A percentile compares a stretch with the other conserved stretches of the same genome.
Conservation (phyloP, 768 basidiomycete genomes). For the Lactarius vividus region DNA sequence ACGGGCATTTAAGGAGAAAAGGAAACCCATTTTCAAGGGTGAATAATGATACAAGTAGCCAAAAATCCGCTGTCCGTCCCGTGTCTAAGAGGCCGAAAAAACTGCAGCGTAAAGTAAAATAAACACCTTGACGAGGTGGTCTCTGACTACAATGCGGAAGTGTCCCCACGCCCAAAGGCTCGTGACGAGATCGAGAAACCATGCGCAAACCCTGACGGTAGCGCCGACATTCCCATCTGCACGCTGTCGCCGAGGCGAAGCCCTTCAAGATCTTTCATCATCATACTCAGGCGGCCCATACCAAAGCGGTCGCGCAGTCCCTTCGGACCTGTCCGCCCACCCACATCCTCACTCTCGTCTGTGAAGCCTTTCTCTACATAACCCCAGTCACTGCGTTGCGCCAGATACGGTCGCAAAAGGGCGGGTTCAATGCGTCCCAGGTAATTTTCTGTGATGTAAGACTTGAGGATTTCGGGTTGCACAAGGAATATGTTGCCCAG, state of each 20-base stretch:
- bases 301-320: conserved; percentile 57
- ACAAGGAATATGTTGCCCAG: conserved; percentile 97
- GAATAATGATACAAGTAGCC: conserved; percentile 45
- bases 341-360: conserved; percentile 41
- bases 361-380: conserved; percentile 78
- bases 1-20: conserved; percentile 81
- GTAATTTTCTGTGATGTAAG: conserved; percentile 93
- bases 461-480: conserved; percentile 89
- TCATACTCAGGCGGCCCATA: conserved; percentile 71
- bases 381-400: conserved; percentile 87
- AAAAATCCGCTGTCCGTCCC: background rate
- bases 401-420: conserved; percentile 86
- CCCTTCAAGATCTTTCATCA: conserved; percentile 86
- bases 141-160: conserved; percentile 4
- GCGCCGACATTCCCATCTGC: conserved; percentile 52
- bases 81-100: background rate
- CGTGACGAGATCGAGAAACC: conserved; percentile 50
- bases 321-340: conserved; percentile 45
- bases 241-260: conserved; percentile 57
- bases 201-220: conserved; percentile 52
- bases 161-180: conserved; percentile 37
- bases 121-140: background rate
- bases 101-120: background rate
- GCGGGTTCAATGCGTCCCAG: conserved; percentile 87
- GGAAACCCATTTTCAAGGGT: conserved; percentile 75